These are phyloP conservation scores for Arachnomyces sp. DNA, from an alignment of 2,329 filamentous ascomycete species.

Conservation along the genomic window DNA sequence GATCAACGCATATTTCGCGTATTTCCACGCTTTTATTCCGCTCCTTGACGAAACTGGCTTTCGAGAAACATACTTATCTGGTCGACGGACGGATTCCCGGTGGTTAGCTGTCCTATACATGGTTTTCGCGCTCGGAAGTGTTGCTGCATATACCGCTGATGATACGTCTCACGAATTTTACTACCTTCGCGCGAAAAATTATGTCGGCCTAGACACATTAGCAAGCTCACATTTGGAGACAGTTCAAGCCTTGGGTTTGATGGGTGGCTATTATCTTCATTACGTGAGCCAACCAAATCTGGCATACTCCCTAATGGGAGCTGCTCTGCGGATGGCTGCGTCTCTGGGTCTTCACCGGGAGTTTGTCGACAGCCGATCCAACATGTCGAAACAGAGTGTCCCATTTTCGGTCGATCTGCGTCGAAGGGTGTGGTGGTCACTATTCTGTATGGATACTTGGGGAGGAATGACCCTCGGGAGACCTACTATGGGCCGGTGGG, in stretches of 20 bases:
- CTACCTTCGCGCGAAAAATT: slow-evolving; percentile 60
- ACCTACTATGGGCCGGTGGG: slow-evolving; percentile 61
- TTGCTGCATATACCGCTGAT: slow-evolving; percentile 55
- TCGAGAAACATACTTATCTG: slow-evolving; percentile 56
- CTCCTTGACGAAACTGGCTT: slow-evolving; percentile 67
- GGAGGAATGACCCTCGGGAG: slow-evolving; percentile 63
- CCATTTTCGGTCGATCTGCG: slow-evolving; percentile 53
- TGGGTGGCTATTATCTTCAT: slow-evolving; percentile 70
- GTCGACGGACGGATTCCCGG: slow-evolving; percentile 56
- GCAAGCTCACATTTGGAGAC: slow-evolving; percentile 66
- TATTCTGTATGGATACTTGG: slow-evolving; percentile 70
- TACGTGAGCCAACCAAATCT: slow-evolving; percentile 72
- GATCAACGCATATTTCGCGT: slow-evolving; percentile 69
- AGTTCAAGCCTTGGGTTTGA: slow-evolving; percentile 62
- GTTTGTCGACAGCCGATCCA: slow-evolving; percentile 40
- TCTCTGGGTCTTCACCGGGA: slow-evolving; percentile 66
- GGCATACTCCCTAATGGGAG: slow-evolving; percentile 65
- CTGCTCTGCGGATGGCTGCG: slow-evolving; percentile 66
- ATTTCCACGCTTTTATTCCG: slow-evolving; percentile 63
- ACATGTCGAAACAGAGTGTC: slow-evolving; percentile 38
- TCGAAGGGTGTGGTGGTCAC: slow-evolving; percentile 65
- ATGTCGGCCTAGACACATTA: slow-evolving; percentile 60
- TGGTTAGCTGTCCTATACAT: slow-evolving; percentile 70
- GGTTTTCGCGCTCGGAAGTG: slow-evolving; percentile 67
- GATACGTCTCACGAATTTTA: slow-evolving; percentile 63